A percentile compares a stretch with the other conserved stretches of the same genome.
phyloP scores from a whole-genome alignment of 1,284 basidiomycete species.

The Ustilago loliicola region DNA sequence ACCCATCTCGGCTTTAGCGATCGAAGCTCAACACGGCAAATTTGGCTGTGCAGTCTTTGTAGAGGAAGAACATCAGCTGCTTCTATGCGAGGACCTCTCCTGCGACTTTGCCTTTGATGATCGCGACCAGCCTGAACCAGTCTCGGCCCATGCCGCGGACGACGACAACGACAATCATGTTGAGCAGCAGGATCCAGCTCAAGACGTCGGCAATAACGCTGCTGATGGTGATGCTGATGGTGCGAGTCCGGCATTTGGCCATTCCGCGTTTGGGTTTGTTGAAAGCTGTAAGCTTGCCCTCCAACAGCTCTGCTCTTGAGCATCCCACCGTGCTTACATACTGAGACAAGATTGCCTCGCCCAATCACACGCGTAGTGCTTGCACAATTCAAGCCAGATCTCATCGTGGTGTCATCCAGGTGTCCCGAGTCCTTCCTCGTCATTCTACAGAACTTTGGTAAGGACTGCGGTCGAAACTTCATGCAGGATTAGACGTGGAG shows the following conservation, averaged over 20 bases:
- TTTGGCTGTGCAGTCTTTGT: constrained; percentile 38
- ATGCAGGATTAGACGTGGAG: neutral
- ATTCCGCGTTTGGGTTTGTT: constrained; percentile 15
- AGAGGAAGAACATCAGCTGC: constrained; percentile 37
- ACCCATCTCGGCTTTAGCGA: constrained; percentile 23
- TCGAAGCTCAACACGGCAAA: constrained; percentile 30
- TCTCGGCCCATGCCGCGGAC: neutral
- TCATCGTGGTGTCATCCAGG: constrained; percentile 35
- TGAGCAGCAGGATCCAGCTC: neutral
- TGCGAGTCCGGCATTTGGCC: constrained; percentile 1
- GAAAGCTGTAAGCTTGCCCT: constrained; percentile 31
- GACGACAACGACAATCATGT: neutral
- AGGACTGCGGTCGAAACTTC: neutral
- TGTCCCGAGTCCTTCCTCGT: constrained; percentile 26
- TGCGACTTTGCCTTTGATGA: constrained; percentile 29
- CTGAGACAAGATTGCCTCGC: neutral
- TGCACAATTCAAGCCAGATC: constrained; percentile 32
- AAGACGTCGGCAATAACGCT: neutral
- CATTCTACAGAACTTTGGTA: constrained; percentile 26
- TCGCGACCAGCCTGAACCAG: neutral
- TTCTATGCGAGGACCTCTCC: constrained; percentile 48
- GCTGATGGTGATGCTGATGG: neutral
- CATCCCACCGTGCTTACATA: neutral
- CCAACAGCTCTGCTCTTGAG: neutral
- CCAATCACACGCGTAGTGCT: constrained; percentile 23